phyloP scores from a whole-genome alignment of 2,329 filamentous ascomycete species.

The Pezicula rhizophila region DNA sequence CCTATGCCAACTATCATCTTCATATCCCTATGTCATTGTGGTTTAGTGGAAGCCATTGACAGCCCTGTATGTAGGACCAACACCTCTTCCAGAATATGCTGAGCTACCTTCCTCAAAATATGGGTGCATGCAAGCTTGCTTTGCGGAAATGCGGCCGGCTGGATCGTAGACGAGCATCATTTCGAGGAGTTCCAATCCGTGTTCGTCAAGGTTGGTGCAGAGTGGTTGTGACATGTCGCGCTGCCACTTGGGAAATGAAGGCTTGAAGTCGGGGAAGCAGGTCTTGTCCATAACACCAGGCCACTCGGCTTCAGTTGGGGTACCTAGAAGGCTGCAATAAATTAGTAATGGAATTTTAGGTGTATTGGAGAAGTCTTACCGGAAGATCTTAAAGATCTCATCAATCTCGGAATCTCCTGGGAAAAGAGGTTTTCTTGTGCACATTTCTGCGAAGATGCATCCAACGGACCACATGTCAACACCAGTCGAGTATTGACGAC shows the following conservation, averaged over 20 bases:
- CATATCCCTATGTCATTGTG: not conserved
- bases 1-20: not conserved
- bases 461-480: constrained; percentile 96
- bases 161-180: constrained; percentile 81
- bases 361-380: constrained; percentile 41
- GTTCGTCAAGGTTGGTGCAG: constrained; percentile 67
- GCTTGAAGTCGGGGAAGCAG: constrained; percentile 91
- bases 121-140: constrained; percentile 76
- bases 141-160: constrained; percentile 79
- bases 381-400: constrained; percentile 93
- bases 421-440: constrained; percentile 86
- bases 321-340: constrained; percentile 63
- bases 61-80: constrained; percentile 22
- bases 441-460: constrained; percentile 96
- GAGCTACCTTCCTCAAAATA: constrained; percentile 57
- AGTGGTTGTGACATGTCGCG: constrained; percentile 61
- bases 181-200: constrained; percentile 62
- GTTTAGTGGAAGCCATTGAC: constrained; percentile 24
- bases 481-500: constrained; percentile 86
- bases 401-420: constrained; percentile 90
- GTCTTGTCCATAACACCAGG: constrained; percentile 65
- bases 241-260: constrained; percentile 86
- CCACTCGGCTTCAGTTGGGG: constrained; percentile 76
- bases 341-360: constrained; percentile 14
- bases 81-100: constrained; percentile 27